Evolutionary conservation across 495 filamentous ascomycete species (phyloP), one percentile per base, ranked within the genome.

Genomic region (Articulospora tetracladia): DNA sequence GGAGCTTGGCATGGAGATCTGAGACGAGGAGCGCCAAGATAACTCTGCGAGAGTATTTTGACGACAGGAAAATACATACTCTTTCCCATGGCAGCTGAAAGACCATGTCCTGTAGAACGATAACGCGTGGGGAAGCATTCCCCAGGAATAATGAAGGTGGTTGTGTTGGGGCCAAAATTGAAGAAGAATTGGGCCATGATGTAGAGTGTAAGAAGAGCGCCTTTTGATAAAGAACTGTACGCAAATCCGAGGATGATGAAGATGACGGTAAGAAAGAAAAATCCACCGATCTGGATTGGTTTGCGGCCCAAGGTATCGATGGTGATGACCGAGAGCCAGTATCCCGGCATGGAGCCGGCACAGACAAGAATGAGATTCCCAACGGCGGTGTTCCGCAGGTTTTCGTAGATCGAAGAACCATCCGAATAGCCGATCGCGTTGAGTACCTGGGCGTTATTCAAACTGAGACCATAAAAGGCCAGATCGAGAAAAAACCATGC

Each of bases 41-140:
- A n/a, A n/a, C n/a, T n/a, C n/a, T n/a, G n/a, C n/a, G n/a, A n/a
- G n/a, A n/a, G n/a, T n/a, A n/a, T n/a, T n/a, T n/a, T n/a, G n/a
- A n/a, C n/a, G n/a, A n/a, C n/a, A n/a, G n/a, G n/a, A n/a, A n/a
- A n/a, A 19, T 44, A 44, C 39, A 44, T 44, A 44, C 39, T 50
- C 20, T 50, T 50, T 25, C 47, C 47, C 22, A 24, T 77, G 0
- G 87, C 91, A 13, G 91, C 92, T 4, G 86, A 91, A 69, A 97
- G 80, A 51, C 92, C 92, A 73, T 96, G 91, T 2, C 88, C 88
- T 28, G 90, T 91, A 10, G 86, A 88, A 2, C 92, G 82, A 69
- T 93, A 94, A 46, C 91, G 85, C 3, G 92, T 96, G 0, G 92
- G 92, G 76, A 94, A 97, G 66, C 85, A 88, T 70, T 97, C 92